A percentile compares a stretch with the other conserved stretches of the same genome.
phyloP scores from a whole-genome alignment of 1,139 yeast species.

The Candida sp. region DNA sequence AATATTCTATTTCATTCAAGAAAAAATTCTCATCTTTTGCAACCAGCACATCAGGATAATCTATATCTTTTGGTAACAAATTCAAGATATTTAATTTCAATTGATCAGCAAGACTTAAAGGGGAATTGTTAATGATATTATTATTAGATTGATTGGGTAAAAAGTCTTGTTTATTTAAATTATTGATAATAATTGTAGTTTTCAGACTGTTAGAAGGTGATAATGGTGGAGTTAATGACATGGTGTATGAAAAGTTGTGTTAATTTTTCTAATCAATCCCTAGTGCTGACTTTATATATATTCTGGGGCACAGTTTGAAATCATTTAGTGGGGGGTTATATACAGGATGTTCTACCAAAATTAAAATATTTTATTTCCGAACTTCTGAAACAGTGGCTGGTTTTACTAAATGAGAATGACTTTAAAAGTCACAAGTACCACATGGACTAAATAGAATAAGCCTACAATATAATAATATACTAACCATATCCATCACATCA shows the following conservation, averaged over 20 bases:
- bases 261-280: neutral
- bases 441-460: too few relatives aligned
- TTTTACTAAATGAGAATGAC: too few relatives aligned
- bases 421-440: too few relatives aligned
- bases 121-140: constrained; percentile 6
- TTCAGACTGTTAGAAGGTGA: constrained; percentile 9
- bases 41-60: neutral
- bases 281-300: neutral
- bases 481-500: too few relatives aligned
- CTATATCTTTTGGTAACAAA: constrained; percentile 11
- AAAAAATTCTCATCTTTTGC: constrained; percentile 19
- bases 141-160: constrained; percentile 10
- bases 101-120: constrained; percentile 31
- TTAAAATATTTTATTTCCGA: too few relatives aligned
- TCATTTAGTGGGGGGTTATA: too few relatives aligned
- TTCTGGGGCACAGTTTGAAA: neutral
- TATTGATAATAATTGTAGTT: constrained; percentile 38
- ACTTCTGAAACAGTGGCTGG: too few relatives aligned
- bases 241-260: too few relatives aligned
- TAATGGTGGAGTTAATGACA: constrained; percentile 2
- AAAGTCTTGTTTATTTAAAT: constrained; percentile 31
- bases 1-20: constrained; percentile 31
- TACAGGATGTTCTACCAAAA: too few relatives aligned
- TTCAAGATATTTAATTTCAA: constrained; percentile 33
- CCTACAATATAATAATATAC: too few relatives aligned